phyloP scores from a whole-genome alignment of 768 basidiomycete genomes.

The Lactarius akahatsu region DNA sequence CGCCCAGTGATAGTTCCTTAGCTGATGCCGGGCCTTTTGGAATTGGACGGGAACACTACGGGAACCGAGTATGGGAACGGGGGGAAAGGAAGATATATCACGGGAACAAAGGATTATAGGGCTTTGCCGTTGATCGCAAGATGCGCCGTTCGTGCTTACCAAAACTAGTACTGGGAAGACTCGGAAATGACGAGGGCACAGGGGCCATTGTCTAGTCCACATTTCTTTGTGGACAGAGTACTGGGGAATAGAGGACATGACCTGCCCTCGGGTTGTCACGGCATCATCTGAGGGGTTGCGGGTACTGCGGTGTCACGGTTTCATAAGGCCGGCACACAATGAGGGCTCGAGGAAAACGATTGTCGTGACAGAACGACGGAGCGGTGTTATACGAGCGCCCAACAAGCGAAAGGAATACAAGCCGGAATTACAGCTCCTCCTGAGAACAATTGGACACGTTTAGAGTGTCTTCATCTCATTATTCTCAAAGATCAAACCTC shows the following conservation, averaged over 20 bases:
- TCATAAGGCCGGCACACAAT: not conserved
- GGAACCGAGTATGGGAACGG: not conserved
- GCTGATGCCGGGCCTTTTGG: not conserved
- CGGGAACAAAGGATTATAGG: not conserved
- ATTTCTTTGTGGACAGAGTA: no score
- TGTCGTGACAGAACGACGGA: no score
- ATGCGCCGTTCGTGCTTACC: not conserved
- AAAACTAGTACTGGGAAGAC: not conserved
- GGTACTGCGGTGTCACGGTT: no score
- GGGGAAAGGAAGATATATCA: not conserved
- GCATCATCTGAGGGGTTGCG: no score
- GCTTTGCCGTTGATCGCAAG: not conserved
- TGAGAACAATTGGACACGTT: not conserved
- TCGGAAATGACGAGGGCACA: no score
- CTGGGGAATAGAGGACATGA: no score
- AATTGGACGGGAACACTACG: not conserved
- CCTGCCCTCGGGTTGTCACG: no score
- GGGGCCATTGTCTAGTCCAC: no score
- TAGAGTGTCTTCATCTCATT: constrained; percentile 22
- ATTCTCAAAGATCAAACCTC: constrained; percentile 22
- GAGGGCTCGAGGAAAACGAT: not conserved
- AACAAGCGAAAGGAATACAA: not conserved
- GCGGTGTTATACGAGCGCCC: not conserved
- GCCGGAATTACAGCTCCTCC: not conserved
- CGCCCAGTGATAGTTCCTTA: not conserved